Evolutionary conservation across 805 yeast genomes (phyloP).

Genomic region (Yamadazyma phyllophila): DNA sequence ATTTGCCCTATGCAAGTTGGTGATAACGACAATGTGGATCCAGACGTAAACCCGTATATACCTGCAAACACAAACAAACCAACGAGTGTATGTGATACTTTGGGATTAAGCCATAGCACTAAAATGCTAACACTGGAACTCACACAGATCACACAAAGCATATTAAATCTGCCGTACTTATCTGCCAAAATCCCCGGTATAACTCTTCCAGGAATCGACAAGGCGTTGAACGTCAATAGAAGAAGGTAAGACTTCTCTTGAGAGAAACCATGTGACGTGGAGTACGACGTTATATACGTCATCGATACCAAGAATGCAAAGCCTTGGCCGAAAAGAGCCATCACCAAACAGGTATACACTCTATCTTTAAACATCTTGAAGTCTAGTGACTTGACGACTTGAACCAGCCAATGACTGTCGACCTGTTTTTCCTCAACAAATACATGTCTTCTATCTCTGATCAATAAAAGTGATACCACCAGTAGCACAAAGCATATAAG

Average conservation of each 20-base stretch:
- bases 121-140: constrained; percentile 19
- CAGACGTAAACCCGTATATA: constrained; percentile 27
- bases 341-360: constrained; percentile 21
- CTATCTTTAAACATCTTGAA: constrained; percentile 23
- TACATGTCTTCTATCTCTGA: constrained; percentile 20
- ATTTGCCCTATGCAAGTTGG: constrained; percentile 29
- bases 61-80: constrained; percentile 26
- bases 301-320: constrained; percentile 25
- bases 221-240: constrained; percentile 22
- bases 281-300: constrained; percentile 24
- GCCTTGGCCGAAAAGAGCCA: constrained; percentile 28
- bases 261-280: constrained; percentile 23
- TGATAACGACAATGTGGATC: constrained; percentile 22
- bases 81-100: constrained; percentile 21
- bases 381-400: constrained; percentile 23
- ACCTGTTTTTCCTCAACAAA: constrained; percentile 8
- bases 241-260: constrained; percentile 19
- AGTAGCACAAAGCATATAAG: constrained; percentile 20
- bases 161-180: constrained; percentile 24
- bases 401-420: constrained; percentile 7
- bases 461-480: constrained; percentile 16
- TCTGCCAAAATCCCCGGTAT: constrained; percentile 26
- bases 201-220: constrained; percentile 27
- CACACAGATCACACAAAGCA: constrained; percentile 17
- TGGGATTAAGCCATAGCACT: constrained; percentile 24